Evolutionary conservation across 768 basidiomycete genomes (phyloP).

Genomic region (Auriscalpium orientale): DNA sequence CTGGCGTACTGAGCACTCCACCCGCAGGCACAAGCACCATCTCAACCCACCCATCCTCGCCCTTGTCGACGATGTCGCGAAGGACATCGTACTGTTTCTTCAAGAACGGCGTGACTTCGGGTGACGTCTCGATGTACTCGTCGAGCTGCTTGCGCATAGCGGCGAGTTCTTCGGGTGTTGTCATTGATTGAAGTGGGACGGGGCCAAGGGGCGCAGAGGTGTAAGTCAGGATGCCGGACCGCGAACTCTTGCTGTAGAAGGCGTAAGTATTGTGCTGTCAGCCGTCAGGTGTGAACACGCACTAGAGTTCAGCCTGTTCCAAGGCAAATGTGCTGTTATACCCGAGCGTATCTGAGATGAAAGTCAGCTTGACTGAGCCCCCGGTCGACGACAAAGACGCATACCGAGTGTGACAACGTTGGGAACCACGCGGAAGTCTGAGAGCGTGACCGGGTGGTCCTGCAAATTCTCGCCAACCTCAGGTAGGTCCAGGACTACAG

Average conservation of each 20-base stretch:
- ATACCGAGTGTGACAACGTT: slow-evolving; percentile 11
- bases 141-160: slow-evolving; percentile 10
- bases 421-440: slow-evolving; percentile 8
- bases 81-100: slow-evolving; percentile 9
- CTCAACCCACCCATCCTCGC: slow-evolving; percentile 13
- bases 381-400: not conserved
- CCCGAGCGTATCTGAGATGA: slow-evolving; percentile 4
- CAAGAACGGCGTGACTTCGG: slow-evolving; percentile 6
- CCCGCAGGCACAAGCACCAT: slow-evolving; percentile 12
- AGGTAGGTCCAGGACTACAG: slow-evolving; percentile 13
- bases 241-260: slow-evolving; percentile 1
- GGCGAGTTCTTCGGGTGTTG: slow-evolving; percentile 7
- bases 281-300: not conserved
- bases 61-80: slow-evolving; percentile 8
- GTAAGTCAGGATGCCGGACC: slow-evolving; percentile 8
- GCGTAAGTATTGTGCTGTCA: no score
- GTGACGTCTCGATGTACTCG: slow-evolving; percentile 1
- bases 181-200: slow-evolving; percentile 8
- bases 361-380: not conserved
- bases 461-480: slow-evolving; percentile 14
- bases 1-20: slow-evolving; percentile 5
- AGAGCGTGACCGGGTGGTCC: slow-evolving; percentile 14
- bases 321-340: slow-evolving; percentile 7
- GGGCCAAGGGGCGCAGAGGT: slow-evolving; percentile 8
- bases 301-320: slow-evolving; percentile 8